Evolutionary conservation across 371 early-diverging fungal genomes (phyloP), one percentile per base, ranked within the genome.

Genomic region (Apophysomyces sp.): DNA sequence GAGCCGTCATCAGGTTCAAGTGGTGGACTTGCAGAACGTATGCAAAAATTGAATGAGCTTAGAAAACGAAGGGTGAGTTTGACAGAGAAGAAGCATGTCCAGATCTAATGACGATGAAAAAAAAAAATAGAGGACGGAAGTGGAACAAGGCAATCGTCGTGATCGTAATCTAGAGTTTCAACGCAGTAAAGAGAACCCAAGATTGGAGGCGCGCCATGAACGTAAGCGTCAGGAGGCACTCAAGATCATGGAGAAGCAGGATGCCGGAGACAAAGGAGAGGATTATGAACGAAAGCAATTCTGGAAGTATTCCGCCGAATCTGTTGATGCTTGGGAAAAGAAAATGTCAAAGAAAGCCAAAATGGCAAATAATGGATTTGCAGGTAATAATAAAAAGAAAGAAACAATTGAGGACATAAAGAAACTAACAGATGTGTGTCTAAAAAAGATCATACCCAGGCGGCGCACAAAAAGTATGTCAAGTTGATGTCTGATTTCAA

Each of bases 401-500:
- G 28, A 34, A 26, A 15, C 3, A 18, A 53, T 1, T 6, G 15
- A 15, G 29, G 28, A 53, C 53, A 34, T 34, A 13, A 13, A 34
- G 8, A 13, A 12, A 12, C 34, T 34, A 34, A 34, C 34, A 1
- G 34, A 34, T 11, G 11, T 34, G 8, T 34, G n/a, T n/a, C n/a
- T 2, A 37, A 37, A 5, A 41, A 64, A 86, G 95, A 95, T 69
- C 93, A 88, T 71, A 80, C 84, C 27, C 95, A 97, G 64, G 86
- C 87, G 49, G 92, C 96, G 55, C 89, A 89, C 41, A 91, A 91
- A 52, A 96, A 95, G 70, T 98, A 97, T 74, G 76, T 89, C 49
- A 86, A 86, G 24, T 77, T 89, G 40, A 87, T 92, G 15, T 78
- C 79, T 21, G 88, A 90, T 28, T 74, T 98, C 32, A 94, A 92